These are phyloP conservation scores for Pyricularia sp. DNA, from an alignment of 2,329 filamentous ascomycete genomes.

Conservation along the genomic window DNA sequence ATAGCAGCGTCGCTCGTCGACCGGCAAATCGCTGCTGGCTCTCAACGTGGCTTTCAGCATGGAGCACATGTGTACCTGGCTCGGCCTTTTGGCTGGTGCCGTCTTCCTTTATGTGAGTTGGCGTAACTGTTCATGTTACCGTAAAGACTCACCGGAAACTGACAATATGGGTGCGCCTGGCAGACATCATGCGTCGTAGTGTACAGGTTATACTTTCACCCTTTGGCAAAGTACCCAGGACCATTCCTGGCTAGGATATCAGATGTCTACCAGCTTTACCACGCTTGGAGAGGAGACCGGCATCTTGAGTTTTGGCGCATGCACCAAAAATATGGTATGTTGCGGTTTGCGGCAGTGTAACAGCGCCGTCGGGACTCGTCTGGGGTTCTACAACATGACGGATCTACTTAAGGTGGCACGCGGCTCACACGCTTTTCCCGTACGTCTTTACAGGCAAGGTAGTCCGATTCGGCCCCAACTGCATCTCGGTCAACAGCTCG, in stretches of 20 bases:
- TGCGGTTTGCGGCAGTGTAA: slow-evolving; percentile 4
- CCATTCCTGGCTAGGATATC: slow-evolving; percentile 55
- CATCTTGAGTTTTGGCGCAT: slow-evolving; percentile 64
- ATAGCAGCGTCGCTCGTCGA: not conserved
- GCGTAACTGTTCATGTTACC: not conserved
- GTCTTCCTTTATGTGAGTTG: slow-evolving; percentile 30
- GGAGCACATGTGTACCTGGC: slow-evolving; percentile 29
- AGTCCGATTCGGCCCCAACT: slow-evolving; percentile 73
- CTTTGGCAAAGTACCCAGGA: slow-evolving; percentile 55
- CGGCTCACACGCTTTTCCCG: not conserved
- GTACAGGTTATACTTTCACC: slow-evolving; percentile 55
- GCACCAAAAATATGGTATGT: slow-evolving; percentile 60
- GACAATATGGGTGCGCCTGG: not conserved
- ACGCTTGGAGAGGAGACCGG: slow-evolving; percentile 65
- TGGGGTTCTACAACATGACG: not conserved
- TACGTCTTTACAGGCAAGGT: slow-evolving; percentile 36
- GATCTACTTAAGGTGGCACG: not conserved
- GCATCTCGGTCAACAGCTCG: slow-evolving; percentile 66
- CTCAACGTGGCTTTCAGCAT: slow-evolving; percentile 14
- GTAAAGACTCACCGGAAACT: not conserved
- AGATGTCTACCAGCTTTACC: slow-evolving; percentile 59
- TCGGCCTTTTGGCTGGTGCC: slow-evolving; percentile 25
- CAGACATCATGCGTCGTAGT: slow-evolving; percentile 33
- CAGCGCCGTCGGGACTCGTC: not conserved
- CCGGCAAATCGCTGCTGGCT: not conserved